A percentile compares a stretch with the other conserved stretches of the same genome.
Conservation (phyloP, 371 early-diverging fungal species). For the Mucor indicus region DNA sequence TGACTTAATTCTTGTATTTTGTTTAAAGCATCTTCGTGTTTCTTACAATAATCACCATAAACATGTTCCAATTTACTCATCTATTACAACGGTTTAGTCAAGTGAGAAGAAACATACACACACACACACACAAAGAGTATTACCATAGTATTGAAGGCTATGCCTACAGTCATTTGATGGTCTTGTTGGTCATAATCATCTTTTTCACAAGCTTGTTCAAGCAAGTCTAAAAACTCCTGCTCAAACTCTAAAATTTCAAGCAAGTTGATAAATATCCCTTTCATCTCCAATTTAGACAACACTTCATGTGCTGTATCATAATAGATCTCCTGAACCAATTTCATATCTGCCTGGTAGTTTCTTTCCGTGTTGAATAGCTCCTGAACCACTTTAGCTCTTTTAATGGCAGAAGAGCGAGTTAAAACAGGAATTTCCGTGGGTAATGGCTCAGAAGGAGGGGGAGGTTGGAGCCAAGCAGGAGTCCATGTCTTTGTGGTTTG, state of each 20-base stretch:
- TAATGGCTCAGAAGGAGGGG: not conserved
- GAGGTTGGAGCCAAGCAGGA: not conserved
- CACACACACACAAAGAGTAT: not conserved
- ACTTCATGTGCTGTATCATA: slow-evolving; percentile 55
- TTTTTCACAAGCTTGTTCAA: slow-evolving; percentile 30
- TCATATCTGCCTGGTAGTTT: slow-evolving; percentile 68
- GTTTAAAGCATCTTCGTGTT: slow-evolving; percentile 66
- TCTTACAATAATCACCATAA: slow-evolving; percentile 76
- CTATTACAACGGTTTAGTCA: slow-evolving; percentile 13
- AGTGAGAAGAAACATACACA: not conserved
- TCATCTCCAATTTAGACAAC: slow-evolving; percentile 53
- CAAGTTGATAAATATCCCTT: slow-evolving; percentile 67
- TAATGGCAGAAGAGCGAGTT: slow-evolving; percentile 6
- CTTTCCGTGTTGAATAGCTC: slow-evolving; percentile 75
- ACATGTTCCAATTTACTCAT: slow-evolving; percentile 53
- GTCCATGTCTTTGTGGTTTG: not conserved
- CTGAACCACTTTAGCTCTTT: slow-evolving; percentile 50
- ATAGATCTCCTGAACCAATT: slow-evolving; percentile 58
- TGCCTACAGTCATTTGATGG: slow-evolving; percentile 60
- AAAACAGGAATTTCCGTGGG: not conserved
- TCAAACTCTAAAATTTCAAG: slow-evolving; percentile 58
- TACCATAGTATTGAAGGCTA: slow-evolving; percentile 61
- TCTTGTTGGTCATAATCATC: too few relatives aligned
- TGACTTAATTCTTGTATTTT: slow-evolving; percentile 61
- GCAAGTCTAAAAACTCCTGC: slow-evolving; percentile 28